A percentile compares a stretch with the other conserved stretches of the same genome.
Evolutionary conservation across 495 filamentous ascomycete genomes (phyloP).

Genomic region (Podospora bellae-mahoneyi): DNA sequence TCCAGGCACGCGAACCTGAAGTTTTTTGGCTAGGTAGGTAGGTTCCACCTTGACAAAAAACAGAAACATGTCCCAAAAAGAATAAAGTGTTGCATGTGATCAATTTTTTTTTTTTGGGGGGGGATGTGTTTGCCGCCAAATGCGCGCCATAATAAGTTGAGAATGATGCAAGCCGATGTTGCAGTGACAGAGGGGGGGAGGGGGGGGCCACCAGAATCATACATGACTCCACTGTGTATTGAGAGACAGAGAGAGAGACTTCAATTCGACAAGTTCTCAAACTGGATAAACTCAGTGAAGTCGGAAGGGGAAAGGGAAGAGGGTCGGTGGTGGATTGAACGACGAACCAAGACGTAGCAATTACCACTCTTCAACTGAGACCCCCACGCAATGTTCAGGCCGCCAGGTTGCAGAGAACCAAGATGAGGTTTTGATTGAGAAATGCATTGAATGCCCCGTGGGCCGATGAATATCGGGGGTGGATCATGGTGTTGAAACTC

Average conservation of each 20-base stretch:
- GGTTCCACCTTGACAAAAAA: too few relatives aligned
- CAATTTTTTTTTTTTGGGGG: too few relatives aligned
- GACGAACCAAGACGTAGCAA: neutral
- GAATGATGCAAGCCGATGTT: neutral
- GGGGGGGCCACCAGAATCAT: too few relatives aligned
- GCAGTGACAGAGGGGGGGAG: neutral
- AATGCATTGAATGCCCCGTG: neutral
- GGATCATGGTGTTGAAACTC: neutral
- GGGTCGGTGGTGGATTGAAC: too few relatives aligned
- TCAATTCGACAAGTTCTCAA: neutral
- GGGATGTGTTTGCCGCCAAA: neutral
- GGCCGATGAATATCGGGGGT: neutral
- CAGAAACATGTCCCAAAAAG: too few relatives aligned
- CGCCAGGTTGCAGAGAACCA: too few relatives aligned
- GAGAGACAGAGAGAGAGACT: neutral
- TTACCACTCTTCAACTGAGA: neutral
- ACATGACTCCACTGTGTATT: neutral
- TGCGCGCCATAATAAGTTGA: neutral
- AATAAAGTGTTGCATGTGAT: too few relatives aligned
- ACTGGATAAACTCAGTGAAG: too few relatives aligned
- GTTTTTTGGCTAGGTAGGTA: neutral
- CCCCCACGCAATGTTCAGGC: neutral
- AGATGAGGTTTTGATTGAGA: too few relatives aligned
- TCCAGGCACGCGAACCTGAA: neutral
- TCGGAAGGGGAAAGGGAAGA: neutral